Evolutionary conservation across 345 rosid genomes (phyloP).

Genomic region (Brassica cretica): DNA sequence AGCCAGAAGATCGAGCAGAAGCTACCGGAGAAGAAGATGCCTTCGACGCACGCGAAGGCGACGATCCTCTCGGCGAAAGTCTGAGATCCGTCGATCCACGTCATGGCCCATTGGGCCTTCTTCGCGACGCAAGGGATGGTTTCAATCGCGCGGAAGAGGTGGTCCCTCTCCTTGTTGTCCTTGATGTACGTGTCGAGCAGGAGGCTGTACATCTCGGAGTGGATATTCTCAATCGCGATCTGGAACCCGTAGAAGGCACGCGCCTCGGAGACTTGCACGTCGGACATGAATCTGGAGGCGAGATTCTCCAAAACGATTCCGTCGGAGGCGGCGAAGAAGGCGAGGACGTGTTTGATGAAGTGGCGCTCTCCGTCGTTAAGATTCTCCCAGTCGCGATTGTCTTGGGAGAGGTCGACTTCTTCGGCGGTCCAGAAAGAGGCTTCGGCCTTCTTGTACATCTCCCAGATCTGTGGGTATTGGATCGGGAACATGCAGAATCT

Average conservation of each 20-base stretch:
- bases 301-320: constrained; percentile 92
- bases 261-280: constrained; percentile 88
- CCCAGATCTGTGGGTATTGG: constrained; percentile 89
- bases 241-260: constrained; percentile 98
- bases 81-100: constrained; percentile 81
- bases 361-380: constrained; percentile 73
- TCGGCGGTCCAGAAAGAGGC: constrained; percentile 99
- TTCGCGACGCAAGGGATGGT: constrained; percentile 76
- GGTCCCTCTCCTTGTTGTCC: constrained; percentile 57
- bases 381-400: constrained; percentile 74
- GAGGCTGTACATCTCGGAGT: constrained; percentile 95
- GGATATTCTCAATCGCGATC: constrained; percentile 93
- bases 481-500: constrained; percentile 96
- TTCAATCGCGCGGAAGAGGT: constrained; percentile 67
- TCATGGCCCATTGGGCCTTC: constrained; percentile 78
- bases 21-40: constrained; percentile 91
- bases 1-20: constrained; percentile 95
- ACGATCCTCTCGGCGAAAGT: constrained; percentile 73
- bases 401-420: constrained; percentile 90
- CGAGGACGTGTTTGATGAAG: constrained; percentile 87
- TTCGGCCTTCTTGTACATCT: constrained; percentile 97
- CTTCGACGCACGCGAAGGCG: constrained; percentile 95
- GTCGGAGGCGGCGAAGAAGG: constrained; percentile 95
- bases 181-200: constrained; percentile 89
- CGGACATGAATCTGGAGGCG: constrained; percentile 88